These are phyloP conservation scores for Colletotrichum sublineola DNA, from an alignment of 2,329 filamentous ascomycete genomes.

Conservation along the genomic window DNA sequence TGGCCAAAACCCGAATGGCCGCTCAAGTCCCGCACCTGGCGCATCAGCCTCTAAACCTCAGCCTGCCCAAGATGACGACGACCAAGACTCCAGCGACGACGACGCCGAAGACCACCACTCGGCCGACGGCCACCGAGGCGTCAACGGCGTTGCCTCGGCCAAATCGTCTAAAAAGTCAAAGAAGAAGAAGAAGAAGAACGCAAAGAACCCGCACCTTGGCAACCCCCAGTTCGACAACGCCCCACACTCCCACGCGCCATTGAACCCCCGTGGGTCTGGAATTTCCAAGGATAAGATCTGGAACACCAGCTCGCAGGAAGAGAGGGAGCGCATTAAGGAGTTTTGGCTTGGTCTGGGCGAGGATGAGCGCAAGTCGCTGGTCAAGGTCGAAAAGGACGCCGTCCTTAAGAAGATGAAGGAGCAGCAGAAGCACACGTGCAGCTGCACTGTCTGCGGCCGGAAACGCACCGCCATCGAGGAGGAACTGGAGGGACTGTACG, in stretches of 20 bases:
- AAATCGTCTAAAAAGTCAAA: conserved; percentile 71
- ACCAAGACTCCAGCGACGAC: conserved; percentile 70
- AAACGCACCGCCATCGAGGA: conserved; percentile 98
- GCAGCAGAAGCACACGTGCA: conserved; percentile 99
- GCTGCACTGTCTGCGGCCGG: conserved; percentile 95
- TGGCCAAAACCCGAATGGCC: conserved; percentile 55
- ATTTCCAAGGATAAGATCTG: conserved; percentile 89
- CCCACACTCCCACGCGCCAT: conserved; percentile 47
- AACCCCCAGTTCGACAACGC: conserved; percentile 51
- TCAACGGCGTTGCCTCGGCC: conserved; percentile 50
- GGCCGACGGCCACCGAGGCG: conserved; percentile 52
- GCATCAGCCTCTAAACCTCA: conserved; percentile 46
- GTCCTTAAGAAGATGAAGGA: conserved; percentile 99
- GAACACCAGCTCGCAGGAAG: conserved; percentile 95
- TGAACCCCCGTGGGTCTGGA: conserved; percentile 53
- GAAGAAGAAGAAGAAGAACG: conserved; percentile 77
- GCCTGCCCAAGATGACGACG: conserved; percentile 62
- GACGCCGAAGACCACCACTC: conserved; percentile 60
- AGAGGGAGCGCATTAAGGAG: conserved; percentile 96
- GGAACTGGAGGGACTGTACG: conserved; percentile 96
- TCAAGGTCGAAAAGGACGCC: conserved; percentile 98
- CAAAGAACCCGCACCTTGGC: conserved; percentile 45
- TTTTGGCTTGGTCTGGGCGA: conserved; percentile 97
- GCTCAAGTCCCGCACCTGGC: conserved; percentile 53
- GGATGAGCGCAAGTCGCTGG: conserved; percentile 92